phyloP scores from a whole-genome alignment of 2,329 filamentous ascomycete genomes.

The Colletotrichum higginsianum region DNA sequence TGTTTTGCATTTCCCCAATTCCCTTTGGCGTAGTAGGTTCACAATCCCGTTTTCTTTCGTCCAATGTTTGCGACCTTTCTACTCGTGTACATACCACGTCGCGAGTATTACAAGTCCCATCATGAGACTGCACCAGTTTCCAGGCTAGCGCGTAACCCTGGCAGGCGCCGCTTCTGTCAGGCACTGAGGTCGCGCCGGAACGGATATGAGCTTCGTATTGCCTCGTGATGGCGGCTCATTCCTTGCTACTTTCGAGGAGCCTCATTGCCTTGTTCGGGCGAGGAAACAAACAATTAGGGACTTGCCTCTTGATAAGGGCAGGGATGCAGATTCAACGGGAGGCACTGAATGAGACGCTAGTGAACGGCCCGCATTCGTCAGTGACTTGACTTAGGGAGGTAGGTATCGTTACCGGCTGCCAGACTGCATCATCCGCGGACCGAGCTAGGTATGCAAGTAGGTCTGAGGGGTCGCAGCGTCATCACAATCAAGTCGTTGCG shows the following conservation, averaged over 20 bases:
- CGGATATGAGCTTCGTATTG: background rate
- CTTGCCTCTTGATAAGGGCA: background rate
- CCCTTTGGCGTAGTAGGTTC: too few species aligned
- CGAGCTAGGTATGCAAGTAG: slow-evolving; percentile 7
- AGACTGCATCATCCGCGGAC: background rate
- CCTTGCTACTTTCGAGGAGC: background rate
- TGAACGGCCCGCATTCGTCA: background rate
- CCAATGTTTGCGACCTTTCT: background rate
- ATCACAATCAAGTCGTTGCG: background rate
- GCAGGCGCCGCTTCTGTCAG: background rate
- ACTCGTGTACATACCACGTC: background rate
- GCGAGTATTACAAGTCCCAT: background rate
- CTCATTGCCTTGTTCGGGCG: background rate
- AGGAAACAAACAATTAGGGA: background rate
- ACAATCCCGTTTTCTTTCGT: background rate
- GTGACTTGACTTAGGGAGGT: background rate
- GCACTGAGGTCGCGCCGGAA: background rate
- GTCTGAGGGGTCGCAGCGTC: background rate
- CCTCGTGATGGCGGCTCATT: background rate
- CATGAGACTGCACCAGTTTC: background rate
- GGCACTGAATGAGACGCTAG: background rate
- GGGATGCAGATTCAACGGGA: background rate
- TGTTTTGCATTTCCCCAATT: background rate
- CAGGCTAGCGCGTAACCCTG: background rate
- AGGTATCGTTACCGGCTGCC: background rate